phyloP scores from a whole-genome alignment of 257 asterid species.

The Solanum etuberosum region DNA sequence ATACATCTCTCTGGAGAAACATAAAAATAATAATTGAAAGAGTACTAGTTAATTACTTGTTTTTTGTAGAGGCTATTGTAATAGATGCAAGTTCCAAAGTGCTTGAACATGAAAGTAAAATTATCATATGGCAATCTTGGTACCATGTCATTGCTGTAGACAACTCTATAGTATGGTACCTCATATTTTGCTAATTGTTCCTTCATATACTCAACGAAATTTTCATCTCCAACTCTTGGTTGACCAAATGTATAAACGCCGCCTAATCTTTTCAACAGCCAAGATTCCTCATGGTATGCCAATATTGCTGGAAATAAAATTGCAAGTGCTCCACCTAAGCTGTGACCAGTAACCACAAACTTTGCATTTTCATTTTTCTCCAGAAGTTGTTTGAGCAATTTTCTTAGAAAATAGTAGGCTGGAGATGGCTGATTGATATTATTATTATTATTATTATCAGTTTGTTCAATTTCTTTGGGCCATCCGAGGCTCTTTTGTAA shows the following conservation, averaged over 20 bases:
- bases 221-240: constrained; percentile 54
- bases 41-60: constrained; percentile 11
- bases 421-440: not conserved
- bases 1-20: not conserved
- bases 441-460: not conserved
- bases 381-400: constrained; percentile 7
- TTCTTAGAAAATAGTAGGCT: constrained; percentile 32
- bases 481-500: constrained; percentile 18
- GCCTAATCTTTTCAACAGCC: constrained; percentile 26
- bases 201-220: constrained; percentile 31
- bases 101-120: constrained; percentile 34
- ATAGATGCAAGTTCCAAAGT: constrained; percentile 48
- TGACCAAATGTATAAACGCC: constrained; percentile 59
- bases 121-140: constrained; percentile 48
- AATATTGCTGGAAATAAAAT: constrained; percentile 41
- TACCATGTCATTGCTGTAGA: constrained; percentile 47
- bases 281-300: constrained; percentile 24
- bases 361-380: constrained; percentile 1
- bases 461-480: constrained; percentile 1
- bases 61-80: constrained; percentile 37
- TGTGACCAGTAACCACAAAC: constrained; percentile 48
- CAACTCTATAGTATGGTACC: constrained; percentile 39
- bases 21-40: not conserved
- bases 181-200: constrained; percentile 8
- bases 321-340: constrained; percentile 67